These are phyloP conservation scores for Fusarium xylarioides DNA, from an alignment of 2,329 filamentous ascomycete genomes.

Conservation along the genomic window DNA sequence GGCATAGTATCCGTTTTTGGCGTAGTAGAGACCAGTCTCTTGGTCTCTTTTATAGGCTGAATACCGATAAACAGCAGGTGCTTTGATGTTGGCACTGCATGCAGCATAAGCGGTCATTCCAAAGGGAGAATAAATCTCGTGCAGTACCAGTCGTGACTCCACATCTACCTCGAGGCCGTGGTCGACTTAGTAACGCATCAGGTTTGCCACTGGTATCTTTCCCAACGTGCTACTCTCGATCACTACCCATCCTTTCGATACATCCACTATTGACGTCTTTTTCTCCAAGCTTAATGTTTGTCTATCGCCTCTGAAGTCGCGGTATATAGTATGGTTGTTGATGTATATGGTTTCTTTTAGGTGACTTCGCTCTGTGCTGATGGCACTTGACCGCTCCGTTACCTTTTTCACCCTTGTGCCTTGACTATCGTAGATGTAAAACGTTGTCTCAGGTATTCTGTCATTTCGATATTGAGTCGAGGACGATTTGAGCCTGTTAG, in stretches of 20 bases:
- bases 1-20: not conserved
- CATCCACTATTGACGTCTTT: not conserved
- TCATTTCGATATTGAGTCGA: not conserved
- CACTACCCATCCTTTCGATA: not conserved
- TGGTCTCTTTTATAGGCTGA: not conserved
- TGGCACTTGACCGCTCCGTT: not conserved
- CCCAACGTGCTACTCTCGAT: not conserved
- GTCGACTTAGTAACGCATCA: not conserved
- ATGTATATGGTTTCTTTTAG: not conserved
- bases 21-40: not conserved
- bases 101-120: not conserved
- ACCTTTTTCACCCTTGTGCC: not conserved
- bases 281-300: not conserved
- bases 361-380: not conserved
- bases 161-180: not conserved
- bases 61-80: not conserved
- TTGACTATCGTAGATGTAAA: not conserved
- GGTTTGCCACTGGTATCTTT: not conserved
- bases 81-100: not conserved
- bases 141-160: not conserved
- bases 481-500: not conserved
- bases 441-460: not conserved
- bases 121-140: not conserved
- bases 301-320: not conserved
- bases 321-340: not conserved